Percentiles rank a stretch among this genome's conserved stretches.
Evolutionary conservation across 208 protist species (phyloP).

Genomic region (Zelonia costaricensis): DNA sequence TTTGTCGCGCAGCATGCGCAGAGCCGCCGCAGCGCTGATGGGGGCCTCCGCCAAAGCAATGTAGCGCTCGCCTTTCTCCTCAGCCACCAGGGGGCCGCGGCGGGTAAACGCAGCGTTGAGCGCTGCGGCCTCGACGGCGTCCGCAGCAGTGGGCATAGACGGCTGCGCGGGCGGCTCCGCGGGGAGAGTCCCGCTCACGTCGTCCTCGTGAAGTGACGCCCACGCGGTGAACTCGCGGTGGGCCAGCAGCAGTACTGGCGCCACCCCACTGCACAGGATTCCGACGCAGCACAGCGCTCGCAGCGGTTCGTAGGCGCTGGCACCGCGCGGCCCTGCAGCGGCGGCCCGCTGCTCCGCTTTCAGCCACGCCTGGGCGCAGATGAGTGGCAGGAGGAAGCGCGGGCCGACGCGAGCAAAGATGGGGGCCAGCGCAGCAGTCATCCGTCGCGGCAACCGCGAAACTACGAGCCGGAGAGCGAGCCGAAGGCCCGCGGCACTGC

Average conservation of each 20-base stretch:
- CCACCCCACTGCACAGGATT: background rate
- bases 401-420: background rate
- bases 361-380: too few species aligned
- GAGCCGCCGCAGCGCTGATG: too few species aligned
- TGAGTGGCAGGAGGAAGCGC: too few species aligned
- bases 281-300: background rate
- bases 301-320: too few species aligned
- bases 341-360: too few species aligned
- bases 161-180: constrained; percentile 8
- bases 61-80: too few species aligned
- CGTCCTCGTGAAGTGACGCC: constrained; percentile 24
- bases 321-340: too few species aligned
- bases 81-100: background rate
- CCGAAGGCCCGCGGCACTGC: constrained; percentile 1
- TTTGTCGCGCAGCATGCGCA: constrained; percentile 16
- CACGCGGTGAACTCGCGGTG: constrained; percentile 18
- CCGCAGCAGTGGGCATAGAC: background rate
- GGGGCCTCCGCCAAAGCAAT: too few species aligned
- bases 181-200: constrained; percentile 13
- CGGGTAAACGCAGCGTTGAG: constrained; percentile 17
- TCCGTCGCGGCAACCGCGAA: background rate
- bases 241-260: constrained; percentile 1
- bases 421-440: too few species aligned
- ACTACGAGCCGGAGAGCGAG: constrained; percentile 5
- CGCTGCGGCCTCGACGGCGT: constrained; percentile 1